Percentiles rank a stretch among this genome's conserved stretches.
phyloP scores from a whole-genome alignment of 768 basidiomycete genomes.

The Termitomyces sp. region DNA sequence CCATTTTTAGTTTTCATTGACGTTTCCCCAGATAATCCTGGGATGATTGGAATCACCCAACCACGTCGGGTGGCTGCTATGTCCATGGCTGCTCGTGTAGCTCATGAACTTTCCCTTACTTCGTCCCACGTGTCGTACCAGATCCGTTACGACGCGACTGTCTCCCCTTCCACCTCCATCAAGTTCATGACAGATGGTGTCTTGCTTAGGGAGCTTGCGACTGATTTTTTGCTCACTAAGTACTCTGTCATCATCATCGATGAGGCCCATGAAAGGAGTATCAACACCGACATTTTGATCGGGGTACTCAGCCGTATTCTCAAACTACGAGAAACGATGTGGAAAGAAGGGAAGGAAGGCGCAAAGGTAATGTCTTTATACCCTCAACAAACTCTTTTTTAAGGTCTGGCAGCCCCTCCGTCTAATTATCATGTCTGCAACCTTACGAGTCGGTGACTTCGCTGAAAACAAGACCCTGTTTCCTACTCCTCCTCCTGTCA shows the following conservation, averaged over 20 bases:
- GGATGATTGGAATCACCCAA: slow-evolving; percentile 97
- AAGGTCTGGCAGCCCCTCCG: slow-evolving; percentile 61
- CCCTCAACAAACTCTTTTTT: slow-evolving; percentile 5
- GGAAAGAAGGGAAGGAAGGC: slow-evolving; percentile 70
- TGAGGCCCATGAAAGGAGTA: slow-evolving; percentile 96
- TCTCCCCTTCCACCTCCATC: slow-evolving; percentile 84
- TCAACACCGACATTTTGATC: slow-evolving; percentile 97
- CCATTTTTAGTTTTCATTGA: slow-evolving; percentile 1
- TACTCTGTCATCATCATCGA: slow-evolving; percentile 96
- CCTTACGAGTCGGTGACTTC: slow-evolving; percentile 90
- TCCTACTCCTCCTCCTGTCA: slow-evolving; percentile 78
- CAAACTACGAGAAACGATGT: slow-evolving; percentile 83
- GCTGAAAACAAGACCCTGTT: slow-evolving; percentile 82
- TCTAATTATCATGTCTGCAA: slow-evolving; percentile 98
- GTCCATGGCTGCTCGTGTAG: slow-evolving; percentile 91
- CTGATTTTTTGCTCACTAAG: slow-evolving; percentile 88
- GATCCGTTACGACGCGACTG: slow-evolving; percentile 94
- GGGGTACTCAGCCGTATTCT: slow-evolving; percentile 94
- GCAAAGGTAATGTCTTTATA: slow-evolving; percentile 46
- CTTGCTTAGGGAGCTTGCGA: slow-evolving; percentile 83
- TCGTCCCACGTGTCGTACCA: slow-evolving; percentile 88
- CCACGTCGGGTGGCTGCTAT: slow-evolving; percentile 96
- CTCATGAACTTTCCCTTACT: slow-evolving; percentile 84
- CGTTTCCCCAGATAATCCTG: slow-evolving; percentile 72
- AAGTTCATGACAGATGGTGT: slow-evolving; percentile 99